These are phyloP conservation scores for Candida easanensis DNA, from an alignment of 805 yeast genomes.

Conservation along the genomic window DNA sequence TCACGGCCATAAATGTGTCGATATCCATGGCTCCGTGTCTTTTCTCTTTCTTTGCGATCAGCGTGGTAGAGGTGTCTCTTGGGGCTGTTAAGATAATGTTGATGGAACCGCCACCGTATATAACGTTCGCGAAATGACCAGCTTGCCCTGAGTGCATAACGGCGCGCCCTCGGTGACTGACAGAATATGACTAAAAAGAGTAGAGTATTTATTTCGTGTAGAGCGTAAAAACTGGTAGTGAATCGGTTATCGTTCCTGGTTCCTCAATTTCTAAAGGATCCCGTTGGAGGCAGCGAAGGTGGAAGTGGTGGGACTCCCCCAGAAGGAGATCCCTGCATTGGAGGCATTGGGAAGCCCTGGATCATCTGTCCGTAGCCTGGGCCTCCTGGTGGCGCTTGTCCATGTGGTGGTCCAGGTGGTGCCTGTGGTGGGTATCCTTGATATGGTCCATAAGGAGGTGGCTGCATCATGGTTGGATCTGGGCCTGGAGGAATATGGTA, in stretches of 20 bases:
- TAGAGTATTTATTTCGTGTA: too few species aligned
- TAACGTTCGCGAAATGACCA: not conserved
- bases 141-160: too few species aligned
- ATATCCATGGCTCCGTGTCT: slow-evolving; percentile 45
- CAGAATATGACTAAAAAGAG: too few species aligned
- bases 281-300: not conserved
- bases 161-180: too few species aligned
- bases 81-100: not conserved
- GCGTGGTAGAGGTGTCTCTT: too few species aligned
- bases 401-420: not conserved
- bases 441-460: not conserved
- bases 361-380: not conserved
- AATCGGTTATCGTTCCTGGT: too few species aligned
- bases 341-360: slow-evolving; percentile 1
- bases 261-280: not conserved
- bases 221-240: too few species aligned
- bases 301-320: not conserved
- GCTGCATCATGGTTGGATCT: not conserved
- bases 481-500: slow-evolving; percentile 7
- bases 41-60: too few species aligned
- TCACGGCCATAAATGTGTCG: slow-evolving; percentile 78
- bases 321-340: not conserved
- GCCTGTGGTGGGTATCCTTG: not conserved
- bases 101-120: not conserved
- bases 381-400: not conserved